Base-by-base conservation (phyloP, 2,329 filamentous ascomycete species). In the Ilyonectria sp. region DNA sequence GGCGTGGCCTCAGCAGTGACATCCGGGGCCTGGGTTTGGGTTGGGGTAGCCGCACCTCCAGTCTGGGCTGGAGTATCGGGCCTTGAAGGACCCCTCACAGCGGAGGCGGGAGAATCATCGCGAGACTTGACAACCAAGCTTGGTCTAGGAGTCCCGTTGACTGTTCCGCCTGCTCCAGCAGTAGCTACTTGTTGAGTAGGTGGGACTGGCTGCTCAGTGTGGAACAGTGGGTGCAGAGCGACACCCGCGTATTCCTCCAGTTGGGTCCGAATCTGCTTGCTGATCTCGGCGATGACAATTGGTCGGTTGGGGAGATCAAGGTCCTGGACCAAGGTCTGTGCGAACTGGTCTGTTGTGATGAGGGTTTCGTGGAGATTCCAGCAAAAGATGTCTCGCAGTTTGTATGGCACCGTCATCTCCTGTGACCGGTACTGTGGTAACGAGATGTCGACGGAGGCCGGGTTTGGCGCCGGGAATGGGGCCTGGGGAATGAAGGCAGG, bases 361-460 rank as follows among this genome's bases (percentile, higher is more conserved):
- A 98, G 85, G 0, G 94, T 93, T 83, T 99, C 96, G 81, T 98
- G 95, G 15, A 99, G 86, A 76, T 99, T 99, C 96, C 96, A 99
- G 59, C 98, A 83, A 76, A 99, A 98, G n/a, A 93, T 92, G 75
- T 99, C 96, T 76, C 97, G 94, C 64, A 99, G 86, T 69, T 96
- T 90, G 81, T 94, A 98, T 3, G 94, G 92, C 1, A 94, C 91
- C 15, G 94, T 94, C 68, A 89, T 82, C 69, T 98, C 95, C 62
- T 92, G 92, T 62, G 88, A 86, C 75, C 92, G 91, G 82, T 97
- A 98, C 63, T 94, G 91, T 15, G 94, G 91, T 57, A 93, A 85
- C 6, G 89, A 90, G 66, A 92, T 90, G 77, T 97, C 93, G 73
- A 91, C 88, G 17, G 86, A 85, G 35, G 82, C 85, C 63, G 91